Evolutionary conservation across 352 stramenopile genomes (phyloP).

Genomic region (Sclerospora graminicola): DNA sequence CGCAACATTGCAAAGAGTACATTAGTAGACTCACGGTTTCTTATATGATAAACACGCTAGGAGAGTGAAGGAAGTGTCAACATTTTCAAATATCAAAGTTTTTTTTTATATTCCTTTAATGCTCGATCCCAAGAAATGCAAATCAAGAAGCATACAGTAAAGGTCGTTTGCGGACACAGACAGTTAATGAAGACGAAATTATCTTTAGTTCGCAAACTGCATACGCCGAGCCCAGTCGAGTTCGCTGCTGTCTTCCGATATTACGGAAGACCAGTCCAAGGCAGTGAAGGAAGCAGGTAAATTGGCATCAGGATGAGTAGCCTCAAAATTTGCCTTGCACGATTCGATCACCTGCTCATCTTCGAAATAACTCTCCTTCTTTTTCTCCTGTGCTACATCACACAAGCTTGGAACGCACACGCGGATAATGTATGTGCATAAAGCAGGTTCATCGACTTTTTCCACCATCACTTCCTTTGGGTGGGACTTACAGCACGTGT

Average conservation of each 20-base stretch:
- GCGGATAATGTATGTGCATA: slow-evolving; percentile 73
- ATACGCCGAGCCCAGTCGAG: slow-evolving; percentile 68
- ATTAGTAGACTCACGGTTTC: too few relatives aligned
- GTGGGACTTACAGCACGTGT: slow-evolving; percentile 64
- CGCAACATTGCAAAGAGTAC: slow-evolving; percentile 24
- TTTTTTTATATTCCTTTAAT: background rate
- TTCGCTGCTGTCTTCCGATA: slow-evolving; percentile 79
- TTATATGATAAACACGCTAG: too few relatives aligned
- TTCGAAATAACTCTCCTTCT: slow-evolving; percentile 13
- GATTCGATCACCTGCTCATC: slow-evolving; percentile 28
- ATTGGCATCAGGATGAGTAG: slow-evolving; percentile 12
- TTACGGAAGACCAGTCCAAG: slow-evolving; percentile 66
- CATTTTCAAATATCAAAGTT: slow-evolving; percentile 24
- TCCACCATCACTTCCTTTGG: slow-evolving; percentile 43
- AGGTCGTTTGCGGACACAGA: slow-evolving; percentile 15
- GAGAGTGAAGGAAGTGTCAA: slow-evolving; percentile 15
- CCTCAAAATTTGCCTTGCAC: slow-evolving; percentile 47
- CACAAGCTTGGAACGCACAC: slow-evolving; percentile 76
- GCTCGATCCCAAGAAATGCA: slow-evolving; percentile 1
- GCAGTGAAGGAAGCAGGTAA: slow-evolving; percentile 47
- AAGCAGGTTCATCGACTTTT: slow-evolving; percentile 68
- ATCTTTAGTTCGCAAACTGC: slow-evolving; percentile 34
- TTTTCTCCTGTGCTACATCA: slow-evolving; percentile 19
- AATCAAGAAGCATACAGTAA: slow-evolving; percentile 13
- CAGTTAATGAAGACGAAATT: slow-evolving; percentile 9